Percentiles rank a stretch among this genome's conserved stretches.
These are phyloP conservation scores for Fusarium mundagurra DNA, from an alignment of 2,329 filamentous ascomycete genomes.

Conservation along the genomic window DNA sequence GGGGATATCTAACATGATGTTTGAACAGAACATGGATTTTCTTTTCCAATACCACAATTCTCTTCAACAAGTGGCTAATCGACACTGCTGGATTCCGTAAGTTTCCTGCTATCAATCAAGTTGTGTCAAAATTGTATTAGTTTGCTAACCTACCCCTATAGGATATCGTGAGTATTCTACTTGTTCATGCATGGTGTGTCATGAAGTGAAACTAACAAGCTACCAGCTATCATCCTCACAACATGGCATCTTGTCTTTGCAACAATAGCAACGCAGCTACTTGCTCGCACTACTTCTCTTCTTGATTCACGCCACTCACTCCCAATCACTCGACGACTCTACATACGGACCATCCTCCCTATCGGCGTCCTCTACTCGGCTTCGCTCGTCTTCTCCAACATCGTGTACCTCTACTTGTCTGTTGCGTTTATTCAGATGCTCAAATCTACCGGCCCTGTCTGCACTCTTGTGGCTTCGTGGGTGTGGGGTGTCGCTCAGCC, in stretches of 20 bases:
- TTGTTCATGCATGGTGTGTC: not conserved
- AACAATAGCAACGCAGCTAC: conserved; percentile 71
- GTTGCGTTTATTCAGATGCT: conserved; percentile 78
- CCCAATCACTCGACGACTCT: conserved; percentile 68
- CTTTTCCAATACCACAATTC: conserved; percentile 83
- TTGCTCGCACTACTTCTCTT: conserved; percentile 70
- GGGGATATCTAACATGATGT: conserved; percentile 14
- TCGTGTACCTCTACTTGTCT: conserved; percentile 74
- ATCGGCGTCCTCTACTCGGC: conserved; percentile 74
- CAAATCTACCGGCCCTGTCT: conserved; percentile 74
- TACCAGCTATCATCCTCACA: conserved; percentile 65
- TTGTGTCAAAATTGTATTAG: not conserved
- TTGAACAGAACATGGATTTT: conserved; percentile 76
- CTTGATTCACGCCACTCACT: conserved; percentile 71
- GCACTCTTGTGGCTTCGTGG: conserved; percentile 74
- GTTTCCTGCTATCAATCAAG: conserved; percentile 46
- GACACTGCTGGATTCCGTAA: conserved; percentile 78
- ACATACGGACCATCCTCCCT: conserved; percentile 70
- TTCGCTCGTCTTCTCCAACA: conserved; percentile 73
- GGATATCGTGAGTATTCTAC: conserved; percentile 47
- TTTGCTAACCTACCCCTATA: conserved; percentile 27
- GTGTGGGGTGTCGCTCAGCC: conserved; percentile 62
- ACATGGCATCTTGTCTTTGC: conserved; percentile 76
- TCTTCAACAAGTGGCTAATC: conserved; percentile 94
- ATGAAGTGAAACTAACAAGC: conserved; percentile 15